Base-by-base conservation (phyloP, 1,284 basidiomycete species). In the Coniferiporia sulphurascens region DNA sequence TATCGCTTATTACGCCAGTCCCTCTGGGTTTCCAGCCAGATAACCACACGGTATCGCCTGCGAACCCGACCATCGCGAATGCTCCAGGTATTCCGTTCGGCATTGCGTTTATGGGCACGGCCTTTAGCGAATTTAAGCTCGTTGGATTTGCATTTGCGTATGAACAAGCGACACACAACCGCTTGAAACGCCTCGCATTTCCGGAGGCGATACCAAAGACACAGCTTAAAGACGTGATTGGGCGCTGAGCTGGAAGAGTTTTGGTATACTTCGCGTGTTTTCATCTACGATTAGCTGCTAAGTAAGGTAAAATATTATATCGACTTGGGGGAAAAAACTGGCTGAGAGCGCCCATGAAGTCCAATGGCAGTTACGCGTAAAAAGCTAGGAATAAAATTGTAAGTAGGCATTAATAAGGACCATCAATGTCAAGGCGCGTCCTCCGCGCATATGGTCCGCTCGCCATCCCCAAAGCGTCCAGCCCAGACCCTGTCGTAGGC, bases 131-230 rank as follows among this genome's bases (percentile, higher is more conserved):
- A 63, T 76, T 76, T 55, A 65, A 76, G 41, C 69, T 83, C 55
- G 72, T 83, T 32, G 66, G 72, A 3, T 77, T 74, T 56, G 82
- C 78, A 21, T 82, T 79, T 65, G 79, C 80, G 13, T 83, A 78
- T 60, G 82, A 84, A 69, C 80, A 83, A 64, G 76, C 76, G 27
- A 84, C 81, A 3, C 73, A 76, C 38, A 75, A 71, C 19, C 70
- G 81, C 9, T 62, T 77, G 58, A 68, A 72, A 64, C 68, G 73
- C 41, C 73, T 65, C 46, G 78, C 81, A 21, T 81, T 76, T 62
- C 62, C 71, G 3, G 74, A 63, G 4, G 82, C 81, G 8, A 76
- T 75, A 56, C 81, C 82, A 7, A 73, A 71, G 64, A 81, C 79
- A 34, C 82, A 83, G 66, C 68, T 84, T 49, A 66, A 63, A 52